Conservation (phyloP, 208 protist genomes). For the Leishmania arabica region DNA sequence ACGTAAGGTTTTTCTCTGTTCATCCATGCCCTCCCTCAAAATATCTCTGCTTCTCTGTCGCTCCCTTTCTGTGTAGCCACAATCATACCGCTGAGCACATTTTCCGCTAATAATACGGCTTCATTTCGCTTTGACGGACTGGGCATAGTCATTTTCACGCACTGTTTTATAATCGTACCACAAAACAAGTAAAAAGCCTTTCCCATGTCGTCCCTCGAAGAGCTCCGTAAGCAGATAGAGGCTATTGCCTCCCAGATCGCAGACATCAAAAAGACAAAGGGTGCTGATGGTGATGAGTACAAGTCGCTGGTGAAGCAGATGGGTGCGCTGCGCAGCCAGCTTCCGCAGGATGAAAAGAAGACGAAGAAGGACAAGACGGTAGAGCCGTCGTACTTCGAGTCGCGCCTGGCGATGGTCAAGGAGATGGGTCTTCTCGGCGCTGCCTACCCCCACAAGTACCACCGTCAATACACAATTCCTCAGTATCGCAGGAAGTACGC, state of each 20-base stretch:
- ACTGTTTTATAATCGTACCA: not conserved
- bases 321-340: constrained; percentile 57
- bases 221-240: constrained; percentile 77
- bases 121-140: not conserved
- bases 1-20: not conserved
- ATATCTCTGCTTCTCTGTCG: not conserved
- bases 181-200: not conserved
- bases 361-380: constrained; percentile 52
- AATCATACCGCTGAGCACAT: not conserved
- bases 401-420: constrained; percentile 88
- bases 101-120: not conserved
- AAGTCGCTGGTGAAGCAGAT: constrained; percentile 81
- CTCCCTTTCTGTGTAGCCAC: not conserved
- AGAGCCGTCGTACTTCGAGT: constrained; percentile 83
- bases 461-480: constrained; percentile 84
- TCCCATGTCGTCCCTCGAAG: constrained; percentile 48
- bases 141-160: not conserved
- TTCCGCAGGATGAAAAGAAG: constrained; percentile 46
- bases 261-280: constrained; percentile 66
- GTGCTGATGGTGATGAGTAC: constrained; percentile 59
- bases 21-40: not conserved
- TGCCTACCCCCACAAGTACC: constrained; percentile 98
- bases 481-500: constrained; percentile 87
- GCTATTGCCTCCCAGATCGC: constrained; percentile 73
- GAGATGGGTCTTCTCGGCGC: constrained; percentile 86